Evolutionary conservation across 2,329 filamentous ascomycete genomes (phyloP), one percentile per base, ranked within the genome.

Genomic region (Cladosporium halotolerans): DNA sequence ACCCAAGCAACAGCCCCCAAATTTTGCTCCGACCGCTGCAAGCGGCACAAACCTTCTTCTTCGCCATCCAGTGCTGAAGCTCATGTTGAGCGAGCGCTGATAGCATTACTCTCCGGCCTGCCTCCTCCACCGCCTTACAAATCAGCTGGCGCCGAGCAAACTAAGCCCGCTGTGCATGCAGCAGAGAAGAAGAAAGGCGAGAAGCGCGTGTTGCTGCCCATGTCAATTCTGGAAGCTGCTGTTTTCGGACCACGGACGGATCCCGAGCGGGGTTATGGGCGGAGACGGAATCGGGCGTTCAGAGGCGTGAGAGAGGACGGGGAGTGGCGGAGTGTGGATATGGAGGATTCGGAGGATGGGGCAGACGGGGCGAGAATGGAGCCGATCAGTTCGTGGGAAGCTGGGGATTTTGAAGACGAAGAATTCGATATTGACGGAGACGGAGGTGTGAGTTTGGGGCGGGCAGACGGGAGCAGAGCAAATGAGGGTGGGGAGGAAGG

Each of bases 11-110:
- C 65, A 1, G 58, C 60, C 3, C 60, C 62, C 33, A 82, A 80
- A 57, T 84, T 82, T 68, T 83, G 81, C 67, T 83, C 80, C 0
- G 69, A 74, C 43, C 69, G 76, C 36, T 84, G 80, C 58, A 71
- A 78, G 16, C 71, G 70, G 33, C 72, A 72, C 36, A 82, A 81
- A 60, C 77, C 76, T 0, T 71, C 74, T 0, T 69, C 69, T 7
- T 56, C 74, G 11, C 59, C 61, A 2, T 58, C 55, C 4, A 59
- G 61, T 6, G 47, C 64, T 9, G 80, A 82, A 59, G 70, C 72
- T 2, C 73, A 74, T 53, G 79, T 83, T 41, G 80, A 83, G 63
- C 66, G 63, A 7, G 70, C 71, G 0, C 79, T 82, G 51, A 70
- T 74, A 1, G 65, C 66, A 2, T 57, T 74, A 1, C 62, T 76